A percentile compares a stretch with the other conserved stretches of the same genome.
Conservation (phyloP, 2,329 filamentous ascomycete species). For the Pseudonectria foliicola region DNA sequence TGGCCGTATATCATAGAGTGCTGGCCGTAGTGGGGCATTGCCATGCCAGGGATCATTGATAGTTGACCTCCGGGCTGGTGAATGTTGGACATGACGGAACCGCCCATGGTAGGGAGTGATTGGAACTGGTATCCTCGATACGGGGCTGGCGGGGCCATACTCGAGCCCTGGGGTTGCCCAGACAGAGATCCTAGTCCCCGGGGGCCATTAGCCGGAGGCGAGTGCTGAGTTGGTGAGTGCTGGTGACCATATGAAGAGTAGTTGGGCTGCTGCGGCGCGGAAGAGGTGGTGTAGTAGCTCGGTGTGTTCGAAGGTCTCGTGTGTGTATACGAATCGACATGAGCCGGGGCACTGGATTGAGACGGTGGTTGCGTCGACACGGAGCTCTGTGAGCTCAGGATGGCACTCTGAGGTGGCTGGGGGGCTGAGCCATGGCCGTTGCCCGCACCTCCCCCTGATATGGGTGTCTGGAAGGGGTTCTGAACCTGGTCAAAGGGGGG, state of each 20-base stretch:
- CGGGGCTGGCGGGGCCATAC: slow-evolving; percentile 42
- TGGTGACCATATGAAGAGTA: slow-evolving; percentile 37
- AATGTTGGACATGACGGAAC: slow-evolving; percentile 71
- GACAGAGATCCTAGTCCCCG: slow-evolving; percentile 31
- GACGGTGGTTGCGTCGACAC: slow-evolving; percentile 38
- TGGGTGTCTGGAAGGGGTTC: slow-evolving; percentile 55
- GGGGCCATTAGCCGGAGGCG: slow-evolving; percentile 36
- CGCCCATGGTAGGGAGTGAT: slow-evolving; percentile 55
- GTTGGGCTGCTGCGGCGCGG: slow-evolving; percentile 38
- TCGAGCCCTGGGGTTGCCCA: slow-evolving; percentile 15
- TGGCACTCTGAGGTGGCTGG: slow-evolving; percentile 19
- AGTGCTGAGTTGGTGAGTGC: slow-evolving; percentile 34
- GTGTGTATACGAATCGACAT: slow-evolving; percentile 49
- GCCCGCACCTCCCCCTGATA: slow-evolving; percentile 39
- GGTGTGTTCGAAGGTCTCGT: slow-evolving; percentile 49
- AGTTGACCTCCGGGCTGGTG: slow-evolving; percentile 66
- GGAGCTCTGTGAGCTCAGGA: slow-evolving; percentile 21
- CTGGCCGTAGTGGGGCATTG: slow-evolving; percentile 47
- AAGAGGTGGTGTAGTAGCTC: slow-evolving; percentile 52
- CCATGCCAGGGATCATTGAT: slow-evolving; percentile 59
- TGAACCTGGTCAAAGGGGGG: slow-evolving; percentile 63
- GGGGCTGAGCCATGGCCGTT: slow-evolving; percentile 22
- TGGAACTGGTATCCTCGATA: slow-evolving; percentile 41
- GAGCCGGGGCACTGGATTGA: slow-evolving; percentile 45
- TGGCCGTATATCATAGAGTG: slow-evolving; percentile 55